Conservation (phyloP, 805 yeast genomes). For the Wickerhamiella brachini region DNA sequence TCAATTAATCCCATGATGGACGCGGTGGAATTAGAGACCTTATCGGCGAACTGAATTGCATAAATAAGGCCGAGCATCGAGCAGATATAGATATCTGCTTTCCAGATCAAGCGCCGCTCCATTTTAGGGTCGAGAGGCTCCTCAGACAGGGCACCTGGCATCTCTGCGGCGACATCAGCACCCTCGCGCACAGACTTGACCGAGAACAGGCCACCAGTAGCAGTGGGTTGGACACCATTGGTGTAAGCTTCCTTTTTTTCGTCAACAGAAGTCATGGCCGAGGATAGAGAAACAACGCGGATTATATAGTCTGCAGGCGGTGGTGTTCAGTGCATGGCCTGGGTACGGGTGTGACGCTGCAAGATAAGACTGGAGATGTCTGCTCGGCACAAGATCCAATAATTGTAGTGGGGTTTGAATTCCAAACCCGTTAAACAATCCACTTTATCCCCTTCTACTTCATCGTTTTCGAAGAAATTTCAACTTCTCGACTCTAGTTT, state of each 20-base stretch:
- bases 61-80: constrained; percentile 38
- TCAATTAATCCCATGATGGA: constrained; percentile 36
- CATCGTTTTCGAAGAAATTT: neutral
- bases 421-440: neutral
- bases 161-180: neutral
- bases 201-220: neutral
- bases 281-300: neutral
- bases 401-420: neutral
- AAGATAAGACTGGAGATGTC: neutral
- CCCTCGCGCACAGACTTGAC: neutral
- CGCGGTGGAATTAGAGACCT: constrained; percentile 37
- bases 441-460: neutral
- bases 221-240: neutral
- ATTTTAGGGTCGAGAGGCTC: neutral
- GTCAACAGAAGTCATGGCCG: neutral
- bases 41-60: constrained; percentile 47
- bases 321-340: neutral
- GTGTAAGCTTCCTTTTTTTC: neutral
- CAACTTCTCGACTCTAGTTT: neutral
- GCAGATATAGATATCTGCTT: constrained; percentile 36
- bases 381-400: neutral
- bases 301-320: neutral
- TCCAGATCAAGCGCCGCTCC: constrained; percentile 25
- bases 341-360: neutral
- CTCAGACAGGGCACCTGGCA: neutral